A percentile compares a stretch with the other conserved stretches of the same genome.
Conservation (phyloP, 2,329 filamentous ascomycete genomes). For the Periconia sp. region DNA sequence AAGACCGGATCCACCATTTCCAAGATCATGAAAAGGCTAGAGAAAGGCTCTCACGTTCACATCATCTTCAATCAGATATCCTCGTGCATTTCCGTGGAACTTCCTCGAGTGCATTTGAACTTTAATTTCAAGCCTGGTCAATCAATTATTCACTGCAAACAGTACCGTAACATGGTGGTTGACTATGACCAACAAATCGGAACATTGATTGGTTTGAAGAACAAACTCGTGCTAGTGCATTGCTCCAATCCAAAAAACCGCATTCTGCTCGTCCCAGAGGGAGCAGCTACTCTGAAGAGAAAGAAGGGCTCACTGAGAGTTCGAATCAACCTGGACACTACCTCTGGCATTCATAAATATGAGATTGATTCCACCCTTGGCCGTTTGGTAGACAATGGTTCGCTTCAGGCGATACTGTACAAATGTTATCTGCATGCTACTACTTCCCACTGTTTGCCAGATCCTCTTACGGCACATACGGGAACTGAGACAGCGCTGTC, state of each 20-base stretch:
- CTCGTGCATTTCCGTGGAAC: constrained; percentile 13
- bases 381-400: constrained; percentile 54
- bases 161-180: constrained; percentile 29
- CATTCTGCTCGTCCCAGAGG: constrained; percentile 40
- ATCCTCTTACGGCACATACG: constrained; percentile 52
- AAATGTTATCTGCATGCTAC: constrained; percentile 57
- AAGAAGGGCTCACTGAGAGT: constrained; percentile 14
- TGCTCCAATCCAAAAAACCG: constrained; percentile 23
- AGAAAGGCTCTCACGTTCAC: constrained; percentile 16
- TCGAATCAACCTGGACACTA: constrained; percentile 11
- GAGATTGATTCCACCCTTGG: constrained; percentile 54
- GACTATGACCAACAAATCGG: constrained; percentile 25
- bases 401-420: constrained; percentile 55
- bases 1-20: not conserved
- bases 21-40: not conserved
- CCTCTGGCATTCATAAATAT: constrained; percentile 47
- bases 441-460: constrained; percentile 56
- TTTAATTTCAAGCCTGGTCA: constrained; percentile 11
- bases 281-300: constrained; percentile 9
- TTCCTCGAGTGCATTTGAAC: constrained; percentile 16
- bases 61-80: constrained; percentile 7
- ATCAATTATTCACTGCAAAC: constrained; percentile 19
- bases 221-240: constrained; percentile 22
- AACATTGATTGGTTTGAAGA: constrained; percentile 26
- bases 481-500: constrained; percentile 58